Evolutionary conservation across 2,329 filamentous ascomycete species (phyloP), one percentile per base, ranked within the genome.

Genomic region (Verticillium klebahnii): DNA sequence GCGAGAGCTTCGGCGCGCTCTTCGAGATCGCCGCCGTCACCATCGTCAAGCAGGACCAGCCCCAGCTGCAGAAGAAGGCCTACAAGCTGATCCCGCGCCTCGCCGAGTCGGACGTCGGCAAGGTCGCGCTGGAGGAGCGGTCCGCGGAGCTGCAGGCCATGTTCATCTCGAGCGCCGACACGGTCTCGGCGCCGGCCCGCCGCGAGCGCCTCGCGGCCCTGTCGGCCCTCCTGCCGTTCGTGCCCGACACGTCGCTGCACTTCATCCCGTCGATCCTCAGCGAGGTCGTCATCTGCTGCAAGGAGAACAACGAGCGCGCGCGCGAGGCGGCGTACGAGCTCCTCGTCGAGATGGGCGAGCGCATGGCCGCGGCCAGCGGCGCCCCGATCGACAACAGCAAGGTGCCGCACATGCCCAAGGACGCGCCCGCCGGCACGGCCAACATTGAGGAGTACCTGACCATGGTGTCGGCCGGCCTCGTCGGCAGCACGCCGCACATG

Each of bases 31-130:
- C 94, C 0, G 83, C 91, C 0, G 84, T 92, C 31, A 89, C 97
- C 62, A 89, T 98, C 67, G 88, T 89, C 73, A 91, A 89, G 71
- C 83, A 90, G 61, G 85, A 91, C 40, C 94, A 98, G 71, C 90
- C 94, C 11, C 94, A 98, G 74, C 80, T 99, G 39, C 94, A 98
- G 75, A 99, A 99, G 85, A 99, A 99, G 78, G 94, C 95, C 0
- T 99, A 99, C 81, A 98, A 98, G 80, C 85, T 99, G 59, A 96
- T 99, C 58, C 94, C 95, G 3, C 89, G 95, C 60, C 85, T 99
- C 50, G 89, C 91, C 1, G 89, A 91, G 66, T 96, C 93, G 1
- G 86, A 91, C 37, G 85, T 84, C 57, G 95, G 95, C 56, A 86
- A 85, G 67, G 77, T 81, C n/a, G 93, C 94, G 3, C 83, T 99